These are phyloP conservation scores for Chiua virens DNA, from an alignment of 768 basidiomycete species.

Conservation along the genomic window DNA sequence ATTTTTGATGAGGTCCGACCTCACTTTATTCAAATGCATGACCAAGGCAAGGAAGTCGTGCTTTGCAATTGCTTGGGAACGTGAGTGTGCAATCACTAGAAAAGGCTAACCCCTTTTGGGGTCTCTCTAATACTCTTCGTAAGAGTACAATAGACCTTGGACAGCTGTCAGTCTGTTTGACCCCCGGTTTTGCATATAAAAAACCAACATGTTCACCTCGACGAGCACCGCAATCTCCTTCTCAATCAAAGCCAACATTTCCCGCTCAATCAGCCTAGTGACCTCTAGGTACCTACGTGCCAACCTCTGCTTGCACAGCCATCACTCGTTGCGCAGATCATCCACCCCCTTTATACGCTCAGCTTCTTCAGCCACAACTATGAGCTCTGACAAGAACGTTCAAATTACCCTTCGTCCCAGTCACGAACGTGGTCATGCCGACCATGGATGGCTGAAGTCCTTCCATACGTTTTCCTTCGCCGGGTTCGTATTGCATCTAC, in stretches of 20 bases:
- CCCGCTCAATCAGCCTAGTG: background rate
- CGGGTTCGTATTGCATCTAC: slow-evolving; percentile 39
- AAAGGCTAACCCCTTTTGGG: slow-evolving; percentile 21
- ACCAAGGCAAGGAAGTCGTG: background rate
- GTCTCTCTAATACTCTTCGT: slow-evolving; percentile 11
- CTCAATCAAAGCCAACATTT: slow-evolving; percentile 4
- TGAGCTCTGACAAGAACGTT: slow-evolving; percentile 18
- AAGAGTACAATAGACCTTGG: slow-evolving; percentile 12
- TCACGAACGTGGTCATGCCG: slow-evolving; percentile 65
- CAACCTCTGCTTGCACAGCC: background rate
- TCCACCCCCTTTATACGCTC: background rate
- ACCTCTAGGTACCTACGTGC: slow-evolving; percentile 1
- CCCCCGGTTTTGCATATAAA: background rate
- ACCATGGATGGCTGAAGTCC: slow-evolving; percentile 87
- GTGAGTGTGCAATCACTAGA: slow-evolving; percentile 18
- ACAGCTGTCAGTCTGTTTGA: background rate
- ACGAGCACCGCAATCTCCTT: background rate
- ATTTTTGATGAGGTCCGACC: background rate
- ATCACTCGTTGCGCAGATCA: background rate
- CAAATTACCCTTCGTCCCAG: slow-evolving; percentile 55
- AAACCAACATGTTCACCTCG: background rate
- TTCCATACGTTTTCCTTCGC: slow-evolving; percentile 85
- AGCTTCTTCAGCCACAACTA: slow-evolving; percentile 2
- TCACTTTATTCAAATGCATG: background rate
- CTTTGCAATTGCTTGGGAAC: slow-evolving; percentile 17